phyloP scores from a whole-genome alignment of 192 early-diverging fungal genomes.

The Rhizophagus sp. region DNA sequence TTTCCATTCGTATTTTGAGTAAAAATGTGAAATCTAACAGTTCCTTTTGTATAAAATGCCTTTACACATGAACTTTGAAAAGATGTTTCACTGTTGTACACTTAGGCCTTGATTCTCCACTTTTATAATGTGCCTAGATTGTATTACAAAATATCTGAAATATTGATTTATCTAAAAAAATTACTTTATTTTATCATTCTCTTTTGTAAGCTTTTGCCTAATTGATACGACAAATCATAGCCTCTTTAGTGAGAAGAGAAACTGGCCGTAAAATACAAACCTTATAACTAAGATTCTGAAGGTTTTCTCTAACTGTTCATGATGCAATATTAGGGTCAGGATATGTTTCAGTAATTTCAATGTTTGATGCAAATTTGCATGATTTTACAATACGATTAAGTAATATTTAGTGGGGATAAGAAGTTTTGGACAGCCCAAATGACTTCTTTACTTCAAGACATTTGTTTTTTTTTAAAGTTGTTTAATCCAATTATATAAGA shows the following conservation, averaged over 20 bases:
- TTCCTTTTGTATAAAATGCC: background rate
- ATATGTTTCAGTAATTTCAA: background rate
- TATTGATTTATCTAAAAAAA: background rate
- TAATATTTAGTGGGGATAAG: background rate
- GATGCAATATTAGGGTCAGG: background rate
- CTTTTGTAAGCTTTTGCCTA: background rate
- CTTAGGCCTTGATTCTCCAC: background rate
- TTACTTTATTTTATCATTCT: background rate
- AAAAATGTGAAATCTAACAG: background rate
- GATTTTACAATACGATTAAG: background rate
- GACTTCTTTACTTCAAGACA: background rate
- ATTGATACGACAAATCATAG: background rate
- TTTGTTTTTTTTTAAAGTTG: background rate
- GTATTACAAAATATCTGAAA: slow-evolving; percentile 15
- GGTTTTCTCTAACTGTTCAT: background rate
- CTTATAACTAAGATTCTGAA: background rate
- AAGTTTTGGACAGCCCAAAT: background rate
- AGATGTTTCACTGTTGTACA: background rate
- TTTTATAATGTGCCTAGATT: background rate
- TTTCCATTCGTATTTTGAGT: slow-evolving; percentile 12
- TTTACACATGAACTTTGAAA: slow-evolving; percentile 9
- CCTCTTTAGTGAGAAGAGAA: background rate
- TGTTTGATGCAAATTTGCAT: background rate
- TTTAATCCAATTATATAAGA: background rate
- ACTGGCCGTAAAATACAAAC: background rate